phyloP scores from a whole-genome alignment of 192 early-diverging fungal genomes.

The Rhizoclosmatium globosum region DNA sequence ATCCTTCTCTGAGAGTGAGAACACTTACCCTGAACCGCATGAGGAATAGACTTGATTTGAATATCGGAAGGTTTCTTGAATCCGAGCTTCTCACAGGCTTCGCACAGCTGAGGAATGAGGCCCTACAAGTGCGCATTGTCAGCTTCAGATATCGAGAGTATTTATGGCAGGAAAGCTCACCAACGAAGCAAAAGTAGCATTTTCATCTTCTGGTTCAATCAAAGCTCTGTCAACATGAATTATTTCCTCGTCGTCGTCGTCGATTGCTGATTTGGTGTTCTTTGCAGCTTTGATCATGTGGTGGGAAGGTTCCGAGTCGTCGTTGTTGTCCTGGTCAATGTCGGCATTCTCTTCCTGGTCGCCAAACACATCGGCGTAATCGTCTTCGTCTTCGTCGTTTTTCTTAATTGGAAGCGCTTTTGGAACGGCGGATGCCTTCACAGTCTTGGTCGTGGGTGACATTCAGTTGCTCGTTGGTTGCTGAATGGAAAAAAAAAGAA shows the following conservation, averaged over 20 bases:
- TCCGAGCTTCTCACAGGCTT: conserved; percentile 87
- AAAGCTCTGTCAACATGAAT: conserved; percentile 17
- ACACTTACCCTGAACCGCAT: conserved; percentile 78
- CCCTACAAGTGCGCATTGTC: conserved; percentile 56
- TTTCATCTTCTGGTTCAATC: conserved; percentile 29
- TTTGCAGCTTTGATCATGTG: conserved; percentile 12
- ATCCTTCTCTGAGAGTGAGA: not conserved
- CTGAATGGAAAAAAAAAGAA: conserved; percentile 8
- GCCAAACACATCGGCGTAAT: not conserved
- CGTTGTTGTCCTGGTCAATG: not conserved
- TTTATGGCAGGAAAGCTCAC: not conserved
- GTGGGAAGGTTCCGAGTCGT: not conserved
- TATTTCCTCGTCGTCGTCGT: conserved; percentile 24
- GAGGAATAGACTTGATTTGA: conserved; percentile 90
- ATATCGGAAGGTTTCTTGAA: conserved; percentile 92
- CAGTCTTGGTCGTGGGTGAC: not conserved
- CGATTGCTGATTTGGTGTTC: not conserved
- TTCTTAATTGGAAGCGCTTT: not conserved
- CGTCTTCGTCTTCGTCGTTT: conserved; percentile 5
- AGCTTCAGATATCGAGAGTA: not conserved
- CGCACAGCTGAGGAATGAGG: conserved; percentile 85
- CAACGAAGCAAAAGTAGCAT: conserved; percentile 25
- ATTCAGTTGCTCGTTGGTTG: not conserved
- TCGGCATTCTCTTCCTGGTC: not conserved
- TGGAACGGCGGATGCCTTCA: not conserved